Evolutionary conservation across 2,329 filamentous ascomycete genomes (phyloP).

Genomic region (Coniochaeta sp.): DNA sequence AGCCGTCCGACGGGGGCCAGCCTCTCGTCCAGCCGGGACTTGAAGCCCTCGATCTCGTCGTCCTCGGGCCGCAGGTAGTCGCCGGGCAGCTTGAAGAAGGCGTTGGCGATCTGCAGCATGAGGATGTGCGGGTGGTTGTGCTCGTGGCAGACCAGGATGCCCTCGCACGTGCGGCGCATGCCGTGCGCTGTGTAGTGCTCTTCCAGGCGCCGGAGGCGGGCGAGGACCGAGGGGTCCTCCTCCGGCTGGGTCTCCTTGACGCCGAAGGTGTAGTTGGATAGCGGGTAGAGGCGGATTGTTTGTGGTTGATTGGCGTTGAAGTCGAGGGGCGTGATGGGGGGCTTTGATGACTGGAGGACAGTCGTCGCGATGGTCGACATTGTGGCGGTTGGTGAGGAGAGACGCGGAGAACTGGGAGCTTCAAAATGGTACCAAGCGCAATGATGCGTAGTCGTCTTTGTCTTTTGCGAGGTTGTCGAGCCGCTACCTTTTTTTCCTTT

Average conservation of each 20-base stretch:
- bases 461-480: background rate
- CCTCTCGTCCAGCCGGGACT: constrained; percentile 82
- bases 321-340: constrained; percentile 69
- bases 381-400: background rate
- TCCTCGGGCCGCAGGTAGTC: constrained; percentile 88
- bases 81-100: constrained; percentile 97
- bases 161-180: constrained; percentile 96
- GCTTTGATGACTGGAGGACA: constrained; percentile 68
- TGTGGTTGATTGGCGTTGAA: constrained; percentile 88
- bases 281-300: constrained; percentile 84
- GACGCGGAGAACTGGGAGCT: background rate
- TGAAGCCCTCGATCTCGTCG: constrained; percentile 93
- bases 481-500: background rate
- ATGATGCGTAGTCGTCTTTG: background rate
- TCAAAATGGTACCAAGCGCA: background rate
- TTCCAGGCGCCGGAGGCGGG: constrained; percentile 87
- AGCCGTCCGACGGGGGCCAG: constrained; percentile 85
- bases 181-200: constrained; percentile 89
- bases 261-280: constrained; percentile 98
- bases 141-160: constrained; percentile 95
- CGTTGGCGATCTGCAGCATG: constrained; percentile 98
- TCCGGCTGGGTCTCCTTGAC: constrained; percentile 98
- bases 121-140: constrained; percentile 98
- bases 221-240: constrained; percentile 92
- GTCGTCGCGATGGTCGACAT: constrained; percentile 84